Evolutionary conservation across 768 basidiomycete species (phyloP), one percentile per base, ranked within the genome.

Genomic region (Hericium alpestre): DNA sequence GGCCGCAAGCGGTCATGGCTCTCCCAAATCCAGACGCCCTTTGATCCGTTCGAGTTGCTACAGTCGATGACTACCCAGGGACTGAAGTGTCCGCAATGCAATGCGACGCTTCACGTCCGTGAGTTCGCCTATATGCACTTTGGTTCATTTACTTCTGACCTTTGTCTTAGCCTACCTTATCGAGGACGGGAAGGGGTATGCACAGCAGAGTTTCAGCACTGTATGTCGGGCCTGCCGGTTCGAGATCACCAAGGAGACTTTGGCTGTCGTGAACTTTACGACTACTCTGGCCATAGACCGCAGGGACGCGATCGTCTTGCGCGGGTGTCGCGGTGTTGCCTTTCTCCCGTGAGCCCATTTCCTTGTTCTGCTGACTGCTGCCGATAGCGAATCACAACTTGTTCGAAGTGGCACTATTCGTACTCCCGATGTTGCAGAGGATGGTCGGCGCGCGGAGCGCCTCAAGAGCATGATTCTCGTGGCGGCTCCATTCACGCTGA

Each of bases 121-220:
- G 62, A 63, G 74, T 63, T 23, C 8, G 6, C 32, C 6, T 32
- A 32, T n/a, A n/a, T n/a, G n/a, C 1, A 32, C 32, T 7, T 32
- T 32, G 32, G 8, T 25, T 4, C 15, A 27, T 11, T 0, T 9
- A 16, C 32, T 55, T 70, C 23, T 22, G 38, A 41, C n/a, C 3
- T 8, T 11, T 48, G 16, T 0, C 11, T 49, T 38, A 81, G 79
- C 72, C 1, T 74, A n/a, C n/a, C n/a, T n/a, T n/a, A n/a, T n/a
- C 4, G 64, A 60, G 3, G 59, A 65, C 0, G 76, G 76, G 0
- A 73, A 71, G 0, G 81, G 81, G 0, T 82, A 79, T 51, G 63
- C 76, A 0, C 79, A 80, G 56, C 64, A 67, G 22, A 63, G 61
- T 0, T 81, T 81, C 58, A 61, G 23, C 4, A 51, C 59, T 1